These are phyloP conservation scores for Venturia effusa DNA, from an alignment of 2,329 filamentous ascomycete species.

Conservation along the genomic window DNA sequence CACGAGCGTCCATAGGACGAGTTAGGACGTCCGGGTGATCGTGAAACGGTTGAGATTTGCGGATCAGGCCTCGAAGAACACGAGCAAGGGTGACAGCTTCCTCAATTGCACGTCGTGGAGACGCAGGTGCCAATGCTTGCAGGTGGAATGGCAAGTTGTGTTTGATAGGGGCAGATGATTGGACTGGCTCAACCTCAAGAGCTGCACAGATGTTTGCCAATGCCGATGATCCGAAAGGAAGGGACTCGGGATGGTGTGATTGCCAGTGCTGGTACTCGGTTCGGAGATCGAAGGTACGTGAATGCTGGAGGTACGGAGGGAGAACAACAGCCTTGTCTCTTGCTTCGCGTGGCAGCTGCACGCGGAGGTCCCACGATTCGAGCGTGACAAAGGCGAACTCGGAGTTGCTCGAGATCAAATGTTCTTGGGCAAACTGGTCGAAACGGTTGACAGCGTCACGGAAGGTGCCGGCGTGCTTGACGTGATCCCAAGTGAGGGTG, in stretches of 20 bases:
- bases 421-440: slow-evolving; percentile 85
- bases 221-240: slow-evolving; percentile 92
- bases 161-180: slow-evolving; percentile 96
- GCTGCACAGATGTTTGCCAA: slow-evolving; percentile 96
- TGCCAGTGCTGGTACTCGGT: slow-evolving; percentile 99
- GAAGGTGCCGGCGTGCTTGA: slow-evolving; percentile 94
- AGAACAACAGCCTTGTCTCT: slow-evolving; percentile 97
- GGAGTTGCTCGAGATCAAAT: slow-evolving; percentile 79
- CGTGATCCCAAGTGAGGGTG: slow-evolving; percentile 97
- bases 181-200: slow-evolving; percentile 93
- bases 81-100: slow-evolving; percentile 90
- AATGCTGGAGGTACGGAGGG: slow-evolving; percentile 94
- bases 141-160: slow-evolving; percentile 97
- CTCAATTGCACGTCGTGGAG: slow-evolving; percentile 92
- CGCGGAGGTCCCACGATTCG: slow-evolving; percentile 95
- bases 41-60: slow-evolving; percentile 88
- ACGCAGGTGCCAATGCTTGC: slow-evolving; percentile 89
- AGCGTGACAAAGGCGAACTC: slow-evolving; percentile 98
- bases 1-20: slow-evolving; percentile 89
- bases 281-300: slow-evolving; percentile 88
- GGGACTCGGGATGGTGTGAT: slow-evolving; percentile 92
- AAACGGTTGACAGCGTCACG: slow-evolving; percentile 93
- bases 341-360: slow-evolving; percentile 93
- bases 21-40: slow-evolving; percentile 93
- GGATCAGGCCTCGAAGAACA: slow-evolving; percentile 82